Conservation (phyloP, 1,139 yeast species). For the Williopsis jadinii region DNA sequence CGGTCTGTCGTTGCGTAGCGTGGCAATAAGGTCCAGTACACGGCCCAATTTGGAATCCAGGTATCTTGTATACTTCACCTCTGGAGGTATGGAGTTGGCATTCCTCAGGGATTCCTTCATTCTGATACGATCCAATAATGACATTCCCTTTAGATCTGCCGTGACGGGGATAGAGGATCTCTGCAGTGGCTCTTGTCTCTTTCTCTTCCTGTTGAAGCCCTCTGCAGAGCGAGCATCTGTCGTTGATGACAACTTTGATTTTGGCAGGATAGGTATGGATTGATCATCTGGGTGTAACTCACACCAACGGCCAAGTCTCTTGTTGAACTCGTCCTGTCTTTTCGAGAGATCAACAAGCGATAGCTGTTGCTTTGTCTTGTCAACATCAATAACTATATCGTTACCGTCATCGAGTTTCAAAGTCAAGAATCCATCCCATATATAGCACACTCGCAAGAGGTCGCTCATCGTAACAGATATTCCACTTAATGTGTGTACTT, state of each 20-base stretch:
- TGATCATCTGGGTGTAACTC: conserved; percentile 1
- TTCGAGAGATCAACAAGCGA: conserved; percentile 3
- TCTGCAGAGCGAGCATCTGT: neutral
- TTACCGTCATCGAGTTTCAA: conserved; percentile 13
- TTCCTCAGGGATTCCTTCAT: conserved; percentile 28
- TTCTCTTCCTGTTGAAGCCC: conserved; percentile 4
- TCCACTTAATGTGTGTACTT: conserved; percentile 9
- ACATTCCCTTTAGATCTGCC: conserved; percentile 2
- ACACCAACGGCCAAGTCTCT: conserved; percentile 11
- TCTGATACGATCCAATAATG: conserved; percentile 35
- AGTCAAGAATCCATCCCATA: conserved; percentile 16
- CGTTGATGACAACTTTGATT: neutral
- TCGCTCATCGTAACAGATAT: conserved; percentile 8
- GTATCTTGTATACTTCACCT: conserved; percentile 31
- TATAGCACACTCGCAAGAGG: conserved; percentile 11
- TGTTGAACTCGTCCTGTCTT: conserved; percentile 8
- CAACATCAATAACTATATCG: conserved; percentile 16
- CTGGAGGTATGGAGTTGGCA: conserved; percentile 24
- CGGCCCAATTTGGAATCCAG: conserved; percentile 36
- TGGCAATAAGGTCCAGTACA: conserved; percentile 25
- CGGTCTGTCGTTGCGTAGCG: conserved; percentile 25
- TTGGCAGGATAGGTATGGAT: conserved; percentile 9
- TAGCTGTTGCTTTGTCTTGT: conserved; percentile 7
- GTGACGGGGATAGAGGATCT: neutral
- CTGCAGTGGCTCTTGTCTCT: conserved; percentile 4